Conservation (phyloP, 2,329 filamentous ascomycete genomes). For the Didymella sp. region DNA sequence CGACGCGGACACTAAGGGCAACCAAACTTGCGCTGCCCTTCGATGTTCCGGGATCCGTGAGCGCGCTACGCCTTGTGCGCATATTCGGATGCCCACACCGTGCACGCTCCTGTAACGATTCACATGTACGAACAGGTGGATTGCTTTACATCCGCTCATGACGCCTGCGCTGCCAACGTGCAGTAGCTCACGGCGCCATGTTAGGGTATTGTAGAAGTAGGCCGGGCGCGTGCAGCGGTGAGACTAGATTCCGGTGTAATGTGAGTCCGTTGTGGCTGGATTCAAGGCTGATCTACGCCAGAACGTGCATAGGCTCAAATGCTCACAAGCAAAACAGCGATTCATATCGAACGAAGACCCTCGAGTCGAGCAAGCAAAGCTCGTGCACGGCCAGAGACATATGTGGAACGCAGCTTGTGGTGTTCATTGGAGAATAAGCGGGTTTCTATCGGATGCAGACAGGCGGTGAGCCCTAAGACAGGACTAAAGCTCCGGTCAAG, state of each 20-base stretch:
- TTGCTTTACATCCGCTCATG: constrained; percentile 7
- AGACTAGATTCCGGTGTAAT: constrained; percentile 4
- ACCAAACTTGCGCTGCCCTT: constrained; percentile 3
- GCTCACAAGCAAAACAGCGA: not conserved
- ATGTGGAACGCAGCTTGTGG: not conserved
- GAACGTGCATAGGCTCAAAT: constrained; percentile 1
- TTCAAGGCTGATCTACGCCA: constrained; percentile 6
- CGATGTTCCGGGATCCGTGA: constrained; percentile 1
- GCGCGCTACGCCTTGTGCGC: constrained; percentile 11
- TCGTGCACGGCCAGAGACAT: constrained; percentile 4
- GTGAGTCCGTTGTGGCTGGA: constrained; percentile 7
- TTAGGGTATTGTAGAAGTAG: not conserved
- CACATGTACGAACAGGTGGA: constrained; percentile 2
- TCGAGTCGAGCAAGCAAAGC: constrained; percentile 2
- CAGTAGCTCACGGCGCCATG: not conserved
- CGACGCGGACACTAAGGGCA: constrained; percentile 9
- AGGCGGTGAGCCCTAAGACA: constrained; percentile 9
- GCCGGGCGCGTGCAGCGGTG: constrained; percentile 5
- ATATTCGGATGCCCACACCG: not conserved
- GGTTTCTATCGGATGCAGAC: not conserved
- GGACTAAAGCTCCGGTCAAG: constrained; percentile 1
- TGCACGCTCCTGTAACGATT: not conserved
- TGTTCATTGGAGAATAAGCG: not conserved
- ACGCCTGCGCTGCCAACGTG: constrained; percentile 6
- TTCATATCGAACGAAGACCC: not conserved